Evolutionary conservation across 176 grass and related monocot genomes (phyloP).

Genomic region (Canna indica): DNA sequence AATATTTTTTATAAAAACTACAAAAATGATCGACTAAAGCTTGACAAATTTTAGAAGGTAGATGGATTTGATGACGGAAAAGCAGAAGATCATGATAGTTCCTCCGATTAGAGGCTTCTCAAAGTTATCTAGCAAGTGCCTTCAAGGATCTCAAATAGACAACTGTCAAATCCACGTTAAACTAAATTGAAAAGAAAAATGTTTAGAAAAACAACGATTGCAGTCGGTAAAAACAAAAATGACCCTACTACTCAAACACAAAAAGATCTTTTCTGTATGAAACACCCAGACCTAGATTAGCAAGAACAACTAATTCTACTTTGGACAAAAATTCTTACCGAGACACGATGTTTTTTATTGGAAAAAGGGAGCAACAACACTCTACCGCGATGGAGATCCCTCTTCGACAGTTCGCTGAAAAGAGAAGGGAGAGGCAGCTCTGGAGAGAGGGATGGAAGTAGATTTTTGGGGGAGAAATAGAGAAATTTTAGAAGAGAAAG

Average conservation of each 20-base stretch:
- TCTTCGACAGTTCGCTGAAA: not conserved
- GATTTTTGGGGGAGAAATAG: not conserved
- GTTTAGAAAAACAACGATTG: not conserved
- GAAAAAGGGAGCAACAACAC: not conserved
- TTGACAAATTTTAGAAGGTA: conserved; percentile 3
- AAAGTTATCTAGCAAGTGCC: not conserved
- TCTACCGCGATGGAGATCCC: not conserved
- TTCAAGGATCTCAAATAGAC: not conserved
- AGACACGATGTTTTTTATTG: not conserved
- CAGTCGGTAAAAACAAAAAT: too few species aligned
- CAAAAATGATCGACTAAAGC: not conserved
- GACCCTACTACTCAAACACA: not conserved
- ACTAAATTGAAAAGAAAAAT: not conserved
- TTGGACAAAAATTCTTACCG: not conserved
- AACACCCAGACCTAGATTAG: too few species aligned
- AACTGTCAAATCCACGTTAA: not conserved
- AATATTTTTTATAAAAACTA: not conserved
- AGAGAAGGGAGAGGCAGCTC: not conserved
- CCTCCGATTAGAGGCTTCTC: not conserved
- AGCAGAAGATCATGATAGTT: not conserved
- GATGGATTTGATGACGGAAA: not conserved
- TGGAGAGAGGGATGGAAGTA: not conserved
- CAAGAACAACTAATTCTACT: too few species aligned
- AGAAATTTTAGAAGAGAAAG: not conserved
- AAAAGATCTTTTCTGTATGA: too few species aligned